Conservation (phyloP, 768 basidiomycete genomes). For the Psilocybe cubensis region DNA sequence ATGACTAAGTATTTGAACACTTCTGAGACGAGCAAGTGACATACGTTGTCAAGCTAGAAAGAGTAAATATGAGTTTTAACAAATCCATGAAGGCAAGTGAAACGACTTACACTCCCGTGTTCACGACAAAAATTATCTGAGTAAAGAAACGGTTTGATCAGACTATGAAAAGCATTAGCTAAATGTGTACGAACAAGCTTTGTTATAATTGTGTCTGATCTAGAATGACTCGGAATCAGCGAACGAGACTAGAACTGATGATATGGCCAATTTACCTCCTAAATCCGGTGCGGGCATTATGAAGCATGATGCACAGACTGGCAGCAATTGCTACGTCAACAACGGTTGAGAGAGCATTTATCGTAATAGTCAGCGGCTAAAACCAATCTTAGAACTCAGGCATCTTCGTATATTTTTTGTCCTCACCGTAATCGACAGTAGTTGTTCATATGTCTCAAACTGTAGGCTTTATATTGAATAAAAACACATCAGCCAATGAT, state of each 20-base stretch:
- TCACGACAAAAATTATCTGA: slow-evolving; percentile 56
- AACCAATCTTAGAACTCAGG: too few relatives aligned
- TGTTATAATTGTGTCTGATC: slow-evolving; percentile 56
- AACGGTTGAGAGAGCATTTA: slow-evolving; percentile 52
- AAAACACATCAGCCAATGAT: too few relatives aligned
- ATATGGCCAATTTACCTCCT: slow-evolving; percentile 33
- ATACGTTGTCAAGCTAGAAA: slow-evolving; percentile 40
- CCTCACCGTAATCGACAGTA: slow-evolving; percentile 40
- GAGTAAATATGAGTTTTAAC: slow-evolving; percentile 5
- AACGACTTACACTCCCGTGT: slow-evolving; percentile 47
- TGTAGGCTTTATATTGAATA: slow-evolving; percentile 32
- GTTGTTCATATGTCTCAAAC: slow-evolving; percentile 37
- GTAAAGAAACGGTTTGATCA: background rate
- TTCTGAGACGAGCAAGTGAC: background rate
- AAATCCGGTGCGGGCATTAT: slow-evolving; percentile 55
- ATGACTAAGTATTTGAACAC: background rate
- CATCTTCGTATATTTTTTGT: too few relatives aligned
- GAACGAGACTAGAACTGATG: background rate
- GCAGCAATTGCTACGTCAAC: slow-evolving; percentile 53
- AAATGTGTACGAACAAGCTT: slow-evolving; percentile 35
- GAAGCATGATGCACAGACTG: slow-evolving; percentile 49
- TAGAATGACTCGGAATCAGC: slow-evolving; percentile 6
- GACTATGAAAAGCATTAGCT: background rate
- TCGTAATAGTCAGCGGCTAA: slow-evolving; percentile 52
- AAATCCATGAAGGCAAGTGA: background rate